A percentile compares a stretch with the other conserved stretches of the same genome.
These are phyloP conservation scores for Cystodermella granulosa DNA, from an alignment of 1,284 basidiomycete genomes.

Conservation along the genomic window DNA sequence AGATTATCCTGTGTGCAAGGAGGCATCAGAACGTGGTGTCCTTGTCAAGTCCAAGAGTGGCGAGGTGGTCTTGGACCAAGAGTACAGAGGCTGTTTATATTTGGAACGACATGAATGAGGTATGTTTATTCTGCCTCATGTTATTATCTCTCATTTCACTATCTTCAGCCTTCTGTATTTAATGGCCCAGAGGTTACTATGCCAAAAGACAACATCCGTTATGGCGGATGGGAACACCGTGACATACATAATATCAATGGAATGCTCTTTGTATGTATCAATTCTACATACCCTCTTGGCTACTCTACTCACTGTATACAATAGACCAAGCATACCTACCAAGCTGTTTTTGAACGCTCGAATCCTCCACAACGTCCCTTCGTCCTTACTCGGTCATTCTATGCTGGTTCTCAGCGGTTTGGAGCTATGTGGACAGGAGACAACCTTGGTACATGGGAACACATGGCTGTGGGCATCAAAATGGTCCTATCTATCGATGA, in stretches of 20 bases:
- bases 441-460: slow-evolving; percentile 96
- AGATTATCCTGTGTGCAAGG: slow-evolving; percentile 80
- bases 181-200: slow-evolving; percentile 98
- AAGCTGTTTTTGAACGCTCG: slow-evolving; percentile 75
- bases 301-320: background rate
- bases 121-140: slow-evolving; percentile 29
- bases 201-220: slow-evolving; percentile 89
- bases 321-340: slow-evolving; percentile 81
- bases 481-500: too few species aligned
- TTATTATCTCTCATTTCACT: background rate
- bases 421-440: slow-evolving; percentile 99
- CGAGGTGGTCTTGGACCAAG: slow-evolving; percentile 67
- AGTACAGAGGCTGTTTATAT: slow-evolving; percentile 82
- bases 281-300: slow-evolving; percentile 6
- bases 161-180: slow-evolving; percentile 82
- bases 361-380: slow-evolving; percentile 79
- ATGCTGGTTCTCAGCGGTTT: slow-evolving; percentile 89
- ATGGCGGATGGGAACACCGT: slow-evolving; percentile 95
- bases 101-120: slow-evolving; percentile 99
- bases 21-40: slow-evolving; percentile 75
- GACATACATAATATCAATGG: slow-evolving; percentile 94
- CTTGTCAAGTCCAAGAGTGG: slow-evolving; percentile 80
- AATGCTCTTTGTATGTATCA: slow-evolving; percentile 67
- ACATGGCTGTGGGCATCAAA: slow-evolving; percentile 89
- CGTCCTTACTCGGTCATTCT: slow-evolving; percentile 93